Base-by-base conservation (phyloP, 1,284 basidiomycete species). In the Apiotrichum brassicae region DNA sequence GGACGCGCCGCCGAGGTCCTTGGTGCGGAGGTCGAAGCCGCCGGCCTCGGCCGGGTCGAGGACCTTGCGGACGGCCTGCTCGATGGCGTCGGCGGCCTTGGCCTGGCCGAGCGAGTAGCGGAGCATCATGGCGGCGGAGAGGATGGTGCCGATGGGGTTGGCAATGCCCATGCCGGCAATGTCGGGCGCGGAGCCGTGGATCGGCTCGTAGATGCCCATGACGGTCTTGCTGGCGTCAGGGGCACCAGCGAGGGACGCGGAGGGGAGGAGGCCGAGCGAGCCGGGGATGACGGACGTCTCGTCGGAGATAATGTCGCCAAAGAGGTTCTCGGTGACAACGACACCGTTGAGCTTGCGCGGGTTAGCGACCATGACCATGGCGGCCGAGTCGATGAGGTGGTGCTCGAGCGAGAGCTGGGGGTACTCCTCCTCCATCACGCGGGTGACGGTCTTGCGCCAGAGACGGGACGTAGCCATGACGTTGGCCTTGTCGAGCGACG, bases 401-500 rank as follows among this genome's bases (percentile, higher is more conserved):
- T 99, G 94, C 68, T 92, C 85, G 45, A 93, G 74, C 62, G 81
- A 78, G 35, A 97, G 73, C 65, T 91, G 83, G 11, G 92, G 90
- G 74, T 86, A 95, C 72, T 97, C 92, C 33, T 80, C 80, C 51
- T 80, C 75, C 62, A 94, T 74, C 13, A 87, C 83, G 68, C 93
- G 87, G 3, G 81, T 85, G 48, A 94, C 91, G 25, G 88, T 86
- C 69, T 85, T 90, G 51, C 95, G 79, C 95, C 95, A 99, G 41
- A 99, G 77, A 42, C 95, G 79, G 35, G 89, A 94, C 63, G 85
- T 91, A 34, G 95, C 95, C 45, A 99, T 82, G 25, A 99, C 95
- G 72, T 99, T 99, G 50, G 95, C 95, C 76, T 99, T 99, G 79
- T 99, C 95, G 72, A 99, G 81, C 3, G 90, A 94, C 73, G 92